Evolutionary conservation across 805 yeast species (phyloP), one percentile per base, ranked within the genome.

Genomic region (Debaryomyces castellii): DNA sequence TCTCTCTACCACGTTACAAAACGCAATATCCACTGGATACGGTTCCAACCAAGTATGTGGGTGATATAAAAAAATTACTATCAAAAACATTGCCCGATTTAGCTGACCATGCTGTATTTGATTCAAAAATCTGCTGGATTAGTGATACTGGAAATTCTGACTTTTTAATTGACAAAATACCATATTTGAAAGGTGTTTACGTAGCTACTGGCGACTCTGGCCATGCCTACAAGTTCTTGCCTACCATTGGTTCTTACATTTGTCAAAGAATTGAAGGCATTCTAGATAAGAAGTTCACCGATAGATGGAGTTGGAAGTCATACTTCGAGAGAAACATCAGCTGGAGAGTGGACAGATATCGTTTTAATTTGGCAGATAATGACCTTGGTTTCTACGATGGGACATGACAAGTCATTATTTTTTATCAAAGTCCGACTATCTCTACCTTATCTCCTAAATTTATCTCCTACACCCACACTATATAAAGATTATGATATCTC

Each of bases 131-230:
- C 3, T 55, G 59, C 45, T 70, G 73, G 73, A 64, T 65, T 41
- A 62, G 68, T 1, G 73, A 67, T 48, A 60, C 68, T 7, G 48
- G 57, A 12, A 67, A 64, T 41, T 61, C 64, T 30, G 66, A 69
- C 40, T 67, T 63, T 41, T 45, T 70, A 18, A 63, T 70, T 33
- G 67, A 66, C 23, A 60, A 56, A 40, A 58, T 59, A 35, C 74
- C 74, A 0, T 42, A 59, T 21, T 57, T 53, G 24, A 48, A 46
- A 9, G 55, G 60, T 11, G 52, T 67, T 8, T 59, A 58, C 39
- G 67, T 66, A 2, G 66, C 66, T 24, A 60, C 67, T 25, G 75
- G 75, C 34, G 75, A 69, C 45, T 63, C 70, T 18, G 73, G 73
- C 0, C 74, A 69, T 52, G 68, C 63, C 3, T 70, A 64, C 44